Percentiles rank a stretch among this genome's conserved stretches.
Evolutionary conservation across 768 basidiomycete species (phyloP).

Genomic region (Suillus clintonianus): DNA sequence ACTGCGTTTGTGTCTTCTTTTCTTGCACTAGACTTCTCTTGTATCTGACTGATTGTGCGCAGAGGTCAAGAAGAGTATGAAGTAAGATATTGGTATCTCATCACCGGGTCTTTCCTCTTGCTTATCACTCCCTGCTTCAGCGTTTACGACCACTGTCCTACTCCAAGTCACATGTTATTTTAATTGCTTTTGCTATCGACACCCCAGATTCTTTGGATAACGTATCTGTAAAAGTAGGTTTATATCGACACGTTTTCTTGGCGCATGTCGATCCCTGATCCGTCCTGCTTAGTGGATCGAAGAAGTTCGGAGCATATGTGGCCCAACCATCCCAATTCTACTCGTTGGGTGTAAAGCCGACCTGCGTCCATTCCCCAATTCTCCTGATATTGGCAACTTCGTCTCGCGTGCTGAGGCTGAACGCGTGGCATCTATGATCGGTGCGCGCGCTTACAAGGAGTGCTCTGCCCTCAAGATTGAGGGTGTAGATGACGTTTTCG

Average conservation of each 20-base stretch:
- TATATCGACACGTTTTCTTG: conserved; percentile 9
- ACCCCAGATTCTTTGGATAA: conserved; percentile 97
- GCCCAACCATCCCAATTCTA: conserved; percentile 87
- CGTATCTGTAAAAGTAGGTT: conserved; percentile 82
- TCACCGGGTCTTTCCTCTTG: neutral
- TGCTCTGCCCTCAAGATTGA: conserved; percentile 88
- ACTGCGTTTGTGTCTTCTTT: conserved; percentile 75
- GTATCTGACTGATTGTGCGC: conserved; percentile 14
- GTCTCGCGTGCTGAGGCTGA: conserved; percentile 83
- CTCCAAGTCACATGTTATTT: conserved; percentile 97
- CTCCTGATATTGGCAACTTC: conserved; percentile 53
- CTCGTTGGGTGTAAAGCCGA: conserved; percentile 97
- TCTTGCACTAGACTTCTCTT: conserved; percentile 1
- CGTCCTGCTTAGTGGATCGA: conserved; percentile 81
- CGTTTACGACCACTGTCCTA: conserved; percentile 96
- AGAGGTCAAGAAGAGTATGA: conserved; percentile 99
- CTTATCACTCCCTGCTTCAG: conserved; percentile 37
- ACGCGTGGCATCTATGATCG: conserved; percentile 78
- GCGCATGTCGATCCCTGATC: conserved; percentile 13
- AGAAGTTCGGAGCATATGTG: conserved; percentile 97
- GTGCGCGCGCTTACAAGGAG: conserved; percentile 93
- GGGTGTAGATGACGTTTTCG: conserved; percentile 97
- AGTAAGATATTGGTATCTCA: conserved; percentile 39
- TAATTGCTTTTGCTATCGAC: conserved; percentile 96
- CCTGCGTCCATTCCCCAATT: conserved; percentile 63